phyloP scores from a whole-genome alignment of 495 filamentous ascomycete genomes.

The Penicillium bialowiezense region DNA sequence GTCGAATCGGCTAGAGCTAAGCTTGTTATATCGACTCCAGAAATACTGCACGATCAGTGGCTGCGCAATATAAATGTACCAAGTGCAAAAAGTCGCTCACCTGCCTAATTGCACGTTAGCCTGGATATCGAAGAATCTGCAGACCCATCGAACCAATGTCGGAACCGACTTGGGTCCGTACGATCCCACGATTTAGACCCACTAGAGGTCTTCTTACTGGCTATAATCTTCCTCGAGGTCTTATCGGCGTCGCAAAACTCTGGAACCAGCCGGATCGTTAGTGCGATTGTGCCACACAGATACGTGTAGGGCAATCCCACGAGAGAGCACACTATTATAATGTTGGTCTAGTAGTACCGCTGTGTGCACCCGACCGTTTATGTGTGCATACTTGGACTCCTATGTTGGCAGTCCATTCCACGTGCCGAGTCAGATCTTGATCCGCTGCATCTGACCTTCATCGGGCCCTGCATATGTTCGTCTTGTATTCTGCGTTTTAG shows the following conservation, averaged over 20 bases:
- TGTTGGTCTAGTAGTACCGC: too few relatives aligned
- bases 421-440: too few relatives aligned
- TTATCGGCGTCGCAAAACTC: neutral
- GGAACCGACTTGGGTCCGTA: neutral
- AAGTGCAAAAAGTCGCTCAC: too few relatives aligned
- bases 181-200: neutral
- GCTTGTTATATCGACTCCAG: neutral
- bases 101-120: conserved; percentile 2
- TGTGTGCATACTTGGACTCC: too few relatives aligned
- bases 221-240: neutral
- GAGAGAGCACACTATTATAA: too few relatives aligned
- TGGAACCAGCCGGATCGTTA: neutral
- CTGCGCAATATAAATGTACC: neutral
- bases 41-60: neutral
- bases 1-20: neutral
- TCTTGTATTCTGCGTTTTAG: too few relatives aligned
- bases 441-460: too few relatives aligned
- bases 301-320: too few relatives aligned
- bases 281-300: too few relatives aligned
- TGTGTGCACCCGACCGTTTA: too few relatives aligned
- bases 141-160: neutral
- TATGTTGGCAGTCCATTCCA: too few relatives aligned
- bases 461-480: too few relatives aligned
- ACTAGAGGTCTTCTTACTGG: neutral
- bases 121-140: neutral